phyloP scores from a whole-genome alignment of 2,329 filamentous ascomycete genomes.

The Diaporthe destruens region DNA sequence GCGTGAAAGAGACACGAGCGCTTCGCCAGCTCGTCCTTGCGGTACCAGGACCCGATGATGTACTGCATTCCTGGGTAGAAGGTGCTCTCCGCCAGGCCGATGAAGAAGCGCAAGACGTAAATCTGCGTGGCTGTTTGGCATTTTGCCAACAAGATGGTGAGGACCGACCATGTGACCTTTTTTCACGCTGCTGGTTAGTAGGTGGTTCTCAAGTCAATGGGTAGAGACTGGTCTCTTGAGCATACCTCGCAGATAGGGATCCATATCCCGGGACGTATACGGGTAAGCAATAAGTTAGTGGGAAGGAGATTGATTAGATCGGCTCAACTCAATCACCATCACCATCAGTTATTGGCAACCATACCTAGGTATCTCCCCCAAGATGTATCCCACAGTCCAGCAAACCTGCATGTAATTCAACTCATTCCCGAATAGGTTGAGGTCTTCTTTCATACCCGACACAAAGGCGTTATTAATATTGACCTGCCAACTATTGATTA shows the following conservation, averaged over 20 bases:
- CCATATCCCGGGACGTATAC: conserved; percentile 58
- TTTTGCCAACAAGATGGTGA: conserved; percentile 51
- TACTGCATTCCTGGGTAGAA: conserved; percentile 58
- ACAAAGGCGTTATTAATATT: conserved; percentile 60
- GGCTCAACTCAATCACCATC: neutral
- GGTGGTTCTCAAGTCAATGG: too few relatives aligned
- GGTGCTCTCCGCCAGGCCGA: conserved; percentile 56
- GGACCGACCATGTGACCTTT: conserved; percentile 50
- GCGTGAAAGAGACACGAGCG: conserved; percentile 62
- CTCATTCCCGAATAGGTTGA: conserved; percentile 56
- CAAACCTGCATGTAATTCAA: conserved; percentile 52
- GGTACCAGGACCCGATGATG: conserved; percentile 61
- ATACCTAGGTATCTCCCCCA: conserved; percentile 53
- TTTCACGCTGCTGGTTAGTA: neutral
- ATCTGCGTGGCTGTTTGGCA: conserved; percentile 52
- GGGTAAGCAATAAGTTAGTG: conserved; percentile 53
- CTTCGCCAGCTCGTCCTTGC: conserved; percentile 62
- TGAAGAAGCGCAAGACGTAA: conserved; percentile 58
- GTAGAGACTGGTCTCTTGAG: too few relatives aligned
- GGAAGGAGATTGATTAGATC: neutral
- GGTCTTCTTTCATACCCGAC: conserved; percentile 60
- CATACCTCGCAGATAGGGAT: conserved; percentile 54
- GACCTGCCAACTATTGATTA: conserved; percentile 38
- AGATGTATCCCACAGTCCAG: conserved; percentile 56
- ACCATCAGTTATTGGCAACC: neutral